Percentiles rank a stretch among this genome's conserved stretches.
Conservation (phyloP, 2,329 filamentous ascomycete species). For the Neofusicoccum kwambonambiense region DNA sequence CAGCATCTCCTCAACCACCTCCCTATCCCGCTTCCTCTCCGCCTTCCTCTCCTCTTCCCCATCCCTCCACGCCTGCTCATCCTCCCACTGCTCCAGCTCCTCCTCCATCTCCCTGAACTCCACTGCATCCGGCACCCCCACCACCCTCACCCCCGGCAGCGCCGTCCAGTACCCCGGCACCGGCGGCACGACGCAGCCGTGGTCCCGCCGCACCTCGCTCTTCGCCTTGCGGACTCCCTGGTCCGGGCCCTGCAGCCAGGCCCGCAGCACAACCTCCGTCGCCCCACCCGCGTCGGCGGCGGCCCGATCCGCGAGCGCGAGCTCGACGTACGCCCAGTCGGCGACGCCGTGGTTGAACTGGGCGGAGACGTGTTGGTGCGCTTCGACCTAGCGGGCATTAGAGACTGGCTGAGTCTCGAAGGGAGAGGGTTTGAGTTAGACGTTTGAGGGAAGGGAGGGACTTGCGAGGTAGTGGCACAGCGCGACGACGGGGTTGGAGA, state of each 20-base stretch:
- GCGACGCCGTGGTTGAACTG: background rate
- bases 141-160: background rate
- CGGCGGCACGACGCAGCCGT: background rate
- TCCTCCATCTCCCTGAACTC: background rate
- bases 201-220: background rate
- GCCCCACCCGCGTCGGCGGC: background rate
- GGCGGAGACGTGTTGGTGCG: background rate
- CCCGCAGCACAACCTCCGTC: background rate
- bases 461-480: slow-evolving; percentile 4
- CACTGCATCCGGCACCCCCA: background rate
- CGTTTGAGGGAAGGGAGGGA: background rate
- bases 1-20: background rate
- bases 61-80: background rate
- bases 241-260: background rate
- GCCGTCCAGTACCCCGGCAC: background rate
- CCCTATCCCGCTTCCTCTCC: background rate
- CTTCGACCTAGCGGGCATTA: background rate
- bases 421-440: too few species aligned
- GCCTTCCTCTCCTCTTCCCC: background rate
- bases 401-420: too few species aligned
- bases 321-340: background rate
- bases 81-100: background rate
- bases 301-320: background rate
- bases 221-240: background rate
- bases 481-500: background rate